Percentiles rank a stretch among this genome's conserved stretches.
Evolutionary conservation across 192 early-diverging fungal species (phyloP).

Genomic region (Coemansia sp.): DNA sequence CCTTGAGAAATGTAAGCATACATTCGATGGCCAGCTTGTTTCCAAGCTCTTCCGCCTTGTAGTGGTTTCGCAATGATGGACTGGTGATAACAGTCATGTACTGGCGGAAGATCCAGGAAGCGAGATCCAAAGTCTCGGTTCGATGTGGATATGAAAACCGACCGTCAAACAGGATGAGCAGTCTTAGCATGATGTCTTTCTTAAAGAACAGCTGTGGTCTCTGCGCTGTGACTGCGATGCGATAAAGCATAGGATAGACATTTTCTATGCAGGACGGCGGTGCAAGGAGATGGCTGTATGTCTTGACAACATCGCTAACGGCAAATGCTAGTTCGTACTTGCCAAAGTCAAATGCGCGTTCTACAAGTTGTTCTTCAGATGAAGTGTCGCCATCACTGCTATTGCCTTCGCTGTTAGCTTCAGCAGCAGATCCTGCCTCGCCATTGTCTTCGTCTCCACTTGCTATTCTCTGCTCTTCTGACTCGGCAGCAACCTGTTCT

Average conservation of each 20-base stretch:
- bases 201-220: constrained; percentile 45
- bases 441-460: constrained; percentile 8
- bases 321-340: constrained; percentile 45
- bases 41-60: constrained; percentile 33
- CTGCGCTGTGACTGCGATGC: constrained; percentile 34
- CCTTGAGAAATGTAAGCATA: constrained; percentile 34
- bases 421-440: neutral
- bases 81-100: constrained; percentile 40
- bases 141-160: constrained; percentile 24
- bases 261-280: constrained; percentile 39
- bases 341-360: constrained; percentile 31
- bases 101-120: constrained; percentile 50
- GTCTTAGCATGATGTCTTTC: constrained; percentile 21
- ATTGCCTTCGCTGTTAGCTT: constrained; percentile 7
- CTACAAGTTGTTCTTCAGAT: constrained; percentile 24
- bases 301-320: constrained; percentile 28
- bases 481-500: neutral
- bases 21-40: constrained; percentile 42
- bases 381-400: neutral
- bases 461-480: constrained; percentile 2
- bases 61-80: constrained; percentile 21
- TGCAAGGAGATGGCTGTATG: constrained; percentile 32
- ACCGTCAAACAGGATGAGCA: constrained; percentile 41
- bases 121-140: constrained; percentile 35
- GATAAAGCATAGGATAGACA: constrained; percentile 45